Evolutionary conservation across 345 rosid species (phyloP).

Genomic region (Trapa incisa): DNA sequence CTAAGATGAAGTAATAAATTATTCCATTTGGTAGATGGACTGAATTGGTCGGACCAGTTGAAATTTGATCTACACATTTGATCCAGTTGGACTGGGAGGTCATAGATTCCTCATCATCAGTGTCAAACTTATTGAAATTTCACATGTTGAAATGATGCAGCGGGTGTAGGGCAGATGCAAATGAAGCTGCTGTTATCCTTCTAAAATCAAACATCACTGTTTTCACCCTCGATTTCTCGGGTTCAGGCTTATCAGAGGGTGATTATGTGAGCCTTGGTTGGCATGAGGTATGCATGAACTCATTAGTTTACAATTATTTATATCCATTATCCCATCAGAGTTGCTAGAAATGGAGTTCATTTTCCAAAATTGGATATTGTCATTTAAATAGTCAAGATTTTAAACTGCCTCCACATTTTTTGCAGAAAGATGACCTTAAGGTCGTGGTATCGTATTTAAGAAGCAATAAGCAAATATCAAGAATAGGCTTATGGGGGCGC

Average conservation of each 20-base stretch:
- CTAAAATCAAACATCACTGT: slow-evolving; percentile 90
- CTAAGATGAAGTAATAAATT: not conserved
- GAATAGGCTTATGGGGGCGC: slow-evolving; percentile 97
- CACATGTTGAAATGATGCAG: slow-evolving; percentile 30
- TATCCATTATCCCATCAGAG: not conserved
- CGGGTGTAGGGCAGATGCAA: slow-evolving; percentile 97
- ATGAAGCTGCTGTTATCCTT: slow-evolving; percentile 89
- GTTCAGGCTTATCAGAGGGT: slow-evolving; percentile 93
- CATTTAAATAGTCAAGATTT: slow-evolving; percentile 1
- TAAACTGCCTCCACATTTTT: slow-evolving; percentile 7
- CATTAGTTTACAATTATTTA: not conserved
- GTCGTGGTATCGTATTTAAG: slow-evolving; percentile 76
- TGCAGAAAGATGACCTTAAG: slow-evolving; percentile 84
- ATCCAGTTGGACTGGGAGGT: not conserved
- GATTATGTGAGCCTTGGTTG: slow-evolving; percentile 94
- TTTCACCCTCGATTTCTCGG: slow-evolving; percentile 94
- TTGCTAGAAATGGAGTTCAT: not conserved
- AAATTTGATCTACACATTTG: not conserved
- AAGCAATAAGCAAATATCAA: slow-evolving; percentile 52
- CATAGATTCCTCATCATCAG: not conserved
- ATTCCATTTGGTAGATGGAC: not conserved
- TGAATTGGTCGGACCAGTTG: not conserved
- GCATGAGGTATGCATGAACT: slow-evolving; percentile 54
- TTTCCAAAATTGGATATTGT: not conserved
- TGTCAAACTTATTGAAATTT: slow-evolving; percentile 15